Percentiles rank a stretch among this genome's conserved stretches.
Evolutionary conservation across 352 stramenopile species (phyloP).

Genomic region (Plasmopara muralis): DNA sequence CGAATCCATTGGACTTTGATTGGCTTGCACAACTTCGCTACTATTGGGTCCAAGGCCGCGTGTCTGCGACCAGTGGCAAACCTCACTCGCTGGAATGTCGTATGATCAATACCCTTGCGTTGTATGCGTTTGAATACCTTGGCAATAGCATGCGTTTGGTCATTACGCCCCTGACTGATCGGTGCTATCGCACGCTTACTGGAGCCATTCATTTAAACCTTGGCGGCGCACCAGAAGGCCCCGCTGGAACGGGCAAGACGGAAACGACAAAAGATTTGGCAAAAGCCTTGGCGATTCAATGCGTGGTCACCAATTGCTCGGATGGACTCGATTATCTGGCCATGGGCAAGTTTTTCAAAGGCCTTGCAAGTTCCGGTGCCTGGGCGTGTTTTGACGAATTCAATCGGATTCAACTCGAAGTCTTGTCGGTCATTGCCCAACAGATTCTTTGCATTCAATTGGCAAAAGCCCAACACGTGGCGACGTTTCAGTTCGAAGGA

Average conservation of each 20-base stretch:
- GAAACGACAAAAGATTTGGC: constrained; percentile 90
- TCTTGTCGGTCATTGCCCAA: constrained; percentile 89
- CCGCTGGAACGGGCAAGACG: constrained; percentile 88
- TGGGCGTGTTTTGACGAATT: constrained; percentile 93
- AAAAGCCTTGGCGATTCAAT: constrained; percentile 91
- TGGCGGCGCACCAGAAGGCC: constrained; percentile 84
- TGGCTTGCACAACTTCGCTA: constrained; percentile 92
- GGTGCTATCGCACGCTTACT: constrained; percentile 90
- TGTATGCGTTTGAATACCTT: constrained; percentile 92
- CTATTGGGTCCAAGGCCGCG: constrained; percentile 83
- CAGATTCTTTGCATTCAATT: constrained; percentile 90
- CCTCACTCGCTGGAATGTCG: constrained; percentile 80
- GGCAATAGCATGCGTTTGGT: constrained; percentile 89
- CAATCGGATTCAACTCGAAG: constrained; percentile 91
- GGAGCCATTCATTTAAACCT: constrained; percentile 88
- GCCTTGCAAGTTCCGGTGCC: constrained; percentile 80
- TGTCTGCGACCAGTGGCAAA: constrained; percentile 83
- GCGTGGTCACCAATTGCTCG: constrained; percentile 91
- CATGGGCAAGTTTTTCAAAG: constrained; percentile 94
- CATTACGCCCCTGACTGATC: constrained; percentile 89
- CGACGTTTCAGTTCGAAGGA: constrained; percentile 88
- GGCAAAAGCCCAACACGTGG: constrained; percentile 68
- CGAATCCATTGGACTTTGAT: constrained; percentile 86
- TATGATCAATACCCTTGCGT: constrained; percentile 90
- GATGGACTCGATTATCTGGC: constrained; percentile 87